These are phyloP conservation scores for Stagonosporopsis tanaceti DNA, from an alignment of 2,329 filamentous ascomycete genomes.

Conservation along the genomic window DNA sequence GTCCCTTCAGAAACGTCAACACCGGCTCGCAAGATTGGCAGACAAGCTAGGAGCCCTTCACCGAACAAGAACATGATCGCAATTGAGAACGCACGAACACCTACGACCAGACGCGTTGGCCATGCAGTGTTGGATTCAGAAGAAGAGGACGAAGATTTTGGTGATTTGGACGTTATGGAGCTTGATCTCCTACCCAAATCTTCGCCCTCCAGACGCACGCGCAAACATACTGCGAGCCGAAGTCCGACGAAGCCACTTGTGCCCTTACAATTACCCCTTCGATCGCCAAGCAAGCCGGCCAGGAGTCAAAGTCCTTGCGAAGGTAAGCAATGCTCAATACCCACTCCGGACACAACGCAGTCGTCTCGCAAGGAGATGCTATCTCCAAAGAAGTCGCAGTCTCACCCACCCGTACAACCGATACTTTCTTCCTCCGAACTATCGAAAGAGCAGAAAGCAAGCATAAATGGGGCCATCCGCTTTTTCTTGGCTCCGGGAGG, in stretches of 20 bases:
- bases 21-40: conserved; percentile 43
- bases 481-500: conserved; percentile 37
- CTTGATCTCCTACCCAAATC: conserved; percentile 26
- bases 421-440: conserved; percentile 34
- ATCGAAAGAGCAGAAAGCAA: conserved; percentile 35
- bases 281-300: conserved; percentile 38
- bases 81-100: conserved; percentile 16
- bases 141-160: conserved; percentile 39
- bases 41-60: conserved; percentile 32
- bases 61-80: conserved; percentile 20
- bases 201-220: conserved; percentile 16
- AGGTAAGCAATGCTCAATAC: conserved; percentile 26
- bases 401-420: conserved; percentile 7
- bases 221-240: conserved; percentile 25
- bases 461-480: conserved; percentile 31
- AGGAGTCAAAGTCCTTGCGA: conserved; percentile 27
- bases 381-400: conserved; percentile 24
- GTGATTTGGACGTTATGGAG: conserved; percentile 39
- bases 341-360: conserved; percentile 31
- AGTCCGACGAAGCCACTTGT: conserved; percentile 15
- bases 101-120: conserved; percentile 26
- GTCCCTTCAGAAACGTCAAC: conserved; percentile 35
- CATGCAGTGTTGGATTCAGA: conserved; percentile 43
- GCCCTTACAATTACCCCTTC: conserved; percentile 30
- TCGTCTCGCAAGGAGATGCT: conserved; percentile 18